Base-by-base conservation (phyloP, 768 basidiomycete species). In the Cyathus striatus region DNA sequence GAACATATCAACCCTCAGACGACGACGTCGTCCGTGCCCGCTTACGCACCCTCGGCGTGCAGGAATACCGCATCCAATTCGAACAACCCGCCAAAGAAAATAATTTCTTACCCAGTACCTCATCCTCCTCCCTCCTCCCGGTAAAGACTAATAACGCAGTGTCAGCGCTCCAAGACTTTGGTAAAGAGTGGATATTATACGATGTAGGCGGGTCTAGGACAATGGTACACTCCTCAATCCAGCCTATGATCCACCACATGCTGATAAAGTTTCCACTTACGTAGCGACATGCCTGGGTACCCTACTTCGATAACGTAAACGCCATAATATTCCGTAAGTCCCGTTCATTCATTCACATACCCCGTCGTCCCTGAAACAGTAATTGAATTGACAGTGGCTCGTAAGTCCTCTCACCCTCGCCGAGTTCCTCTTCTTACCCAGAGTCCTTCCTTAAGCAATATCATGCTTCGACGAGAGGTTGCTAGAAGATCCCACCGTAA, bases 321-420 rank as follows among this genome's bases (percentile, higher is more conserved):
- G 82, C 85, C 3, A 82, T 89, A 50, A 87, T 89, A 46, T 88
- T 89, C 62, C 77, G 86, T 58, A 68, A 62, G 50, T 78, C 64
- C 0, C 60, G 69, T 12, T 53, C 61, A 2, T 58, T 74, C 49
- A 65, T 23, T 45, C 22, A 40, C 22, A 9, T 40, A 18, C 13
- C 9, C 13, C 14, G 13, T 45, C 38, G 3, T 3, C 18, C 14
- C n/a, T 33, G 12, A 18, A 12, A 40, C 44, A 42, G 53, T 33
- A 50, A 44, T 17, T 42, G 72, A 49, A 60, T 20, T 33, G 23
- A 66, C 48, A 73, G 73, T 59, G 59, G 83, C 49, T 63, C 81
- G 49, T 84, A 75, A 48, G 75, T 75, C 43, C 57, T 53, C 13
- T 54, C 7, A 49, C 18, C 58, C 68, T 3, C 72, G 68, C n/a